Evolutionary conservation across 2,329 filamentous ascomycete genomes (phyloP).

Genomic region (Aspergillus vadensis): DNA sequence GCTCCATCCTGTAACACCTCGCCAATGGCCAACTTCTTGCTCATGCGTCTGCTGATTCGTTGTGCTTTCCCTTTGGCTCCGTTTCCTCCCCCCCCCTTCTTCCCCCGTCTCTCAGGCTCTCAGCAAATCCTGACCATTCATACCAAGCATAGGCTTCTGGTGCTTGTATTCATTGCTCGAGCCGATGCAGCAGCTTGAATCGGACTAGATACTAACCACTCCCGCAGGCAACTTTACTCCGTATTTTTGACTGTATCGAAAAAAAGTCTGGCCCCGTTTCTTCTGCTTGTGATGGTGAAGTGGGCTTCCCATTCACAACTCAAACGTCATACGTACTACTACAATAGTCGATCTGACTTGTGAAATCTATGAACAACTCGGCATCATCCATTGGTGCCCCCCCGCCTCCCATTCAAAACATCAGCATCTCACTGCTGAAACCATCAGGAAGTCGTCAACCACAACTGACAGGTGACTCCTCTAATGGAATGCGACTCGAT

Average conservation of each 20-base stretch:
- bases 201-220: background rate
- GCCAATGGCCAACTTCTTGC: constrained; percentile 12
- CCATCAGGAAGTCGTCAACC: background rate
- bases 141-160: constrained; percentile 5
- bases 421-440: background rate
- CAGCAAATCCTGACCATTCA: constrained; percentile 4
- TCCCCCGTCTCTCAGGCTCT: background rate
- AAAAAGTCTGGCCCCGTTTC: background rate
- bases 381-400: background rate
- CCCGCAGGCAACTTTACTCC: background rate
- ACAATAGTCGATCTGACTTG: background rate
- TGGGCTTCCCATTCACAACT: background rate
- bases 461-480: constrained; percentile 2
- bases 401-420: background rate
- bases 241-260: background rate
- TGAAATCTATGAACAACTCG: background rate
- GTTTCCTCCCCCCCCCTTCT: background rate
- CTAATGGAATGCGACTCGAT: constrained; percentile 6
- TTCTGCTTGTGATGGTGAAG: background rate
- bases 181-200: background rate
- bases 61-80: background rate
- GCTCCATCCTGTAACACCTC: constrained; percentile 20
- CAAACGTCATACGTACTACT: background rate
- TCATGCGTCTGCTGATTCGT: constrained; percentile 13
- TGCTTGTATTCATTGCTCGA: background rate